These are phyloP conservation scores for Lunasporangiospora selenospora DNA, from an alignment of 192 early-diverging fungal species.

Conservation along the genomic window DNA sequence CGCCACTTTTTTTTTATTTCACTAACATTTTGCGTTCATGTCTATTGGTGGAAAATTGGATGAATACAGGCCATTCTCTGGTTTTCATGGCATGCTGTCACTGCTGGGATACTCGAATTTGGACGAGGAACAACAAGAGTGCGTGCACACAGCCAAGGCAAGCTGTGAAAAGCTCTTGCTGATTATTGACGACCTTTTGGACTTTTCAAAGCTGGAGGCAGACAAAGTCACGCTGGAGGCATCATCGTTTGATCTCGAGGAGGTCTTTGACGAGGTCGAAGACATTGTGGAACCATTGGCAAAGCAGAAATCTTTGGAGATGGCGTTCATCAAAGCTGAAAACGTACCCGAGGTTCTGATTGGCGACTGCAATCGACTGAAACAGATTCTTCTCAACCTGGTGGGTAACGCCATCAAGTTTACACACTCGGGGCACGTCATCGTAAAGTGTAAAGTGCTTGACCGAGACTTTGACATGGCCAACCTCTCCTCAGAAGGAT, in stretches of 20 bases:
- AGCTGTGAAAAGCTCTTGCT: constrained; percentile 56
- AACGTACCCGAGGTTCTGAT: constrained; percentile 60
- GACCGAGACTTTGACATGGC: constrained; percentile 33
- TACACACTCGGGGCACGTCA: constrained; percentile 64
- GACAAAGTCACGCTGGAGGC: constrained; percentile 60
- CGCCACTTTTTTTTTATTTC: no score
- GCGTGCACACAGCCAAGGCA: constrained; percentile 56
- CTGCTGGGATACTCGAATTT: constrained; percentile 54
- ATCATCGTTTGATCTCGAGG: constrained; percentile 56
- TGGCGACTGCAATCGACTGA: constrained; percentile 61
- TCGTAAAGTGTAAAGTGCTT: constrained; percentile 53
- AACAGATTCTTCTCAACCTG: constrained; percentile 66
- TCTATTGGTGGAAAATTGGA: no score
- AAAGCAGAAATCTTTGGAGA: constrained; percentile 57
- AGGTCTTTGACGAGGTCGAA: constrained; percentile 64
- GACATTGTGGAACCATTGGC: constrained; percentile 62
- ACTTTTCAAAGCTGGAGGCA: constrained; percentile 68
- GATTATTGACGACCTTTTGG: constrained; percentile 52
- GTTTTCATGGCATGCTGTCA: constrained; percentile 61
- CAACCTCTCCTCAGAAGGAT: not conserved
- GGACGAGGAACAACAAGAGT: constrained; percentile 56
- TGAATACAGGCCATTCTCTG: constrained; percentile 52
- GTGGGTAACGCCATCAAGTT: constrained; percentile 76
- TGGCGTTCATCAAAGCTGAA: constrained; percentile 58
- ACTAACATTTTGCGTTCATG: no score